phyloP scores from a whole-genome alignment of 2,329 filamentous ascomycete species.

The Colletotrichum cordylinicola region DNA sequence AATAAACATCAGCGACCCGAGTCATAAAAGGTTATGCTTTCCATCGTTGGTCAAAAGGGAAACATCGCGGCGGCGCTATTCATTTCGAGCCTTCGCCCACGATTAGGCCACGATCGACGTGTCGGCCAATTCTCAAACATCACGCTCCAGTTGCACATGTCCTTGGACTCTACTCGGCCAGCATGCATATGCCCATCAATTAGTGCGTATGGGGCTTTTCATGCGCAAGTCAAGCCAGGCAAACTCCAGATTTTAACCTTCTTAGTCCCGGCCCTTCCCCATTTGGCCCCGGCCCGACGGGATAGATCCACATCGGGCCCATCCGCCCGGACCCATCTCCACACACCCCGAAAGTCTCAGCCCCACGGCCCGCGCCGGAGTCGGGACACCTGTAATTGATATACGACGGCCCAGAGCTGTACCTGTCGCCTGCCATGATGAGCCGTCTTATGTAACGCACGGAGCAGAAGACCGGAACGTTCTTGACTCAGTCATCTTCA shows the following conservation, averaged over 20 bases:
- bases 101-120: accelerated
- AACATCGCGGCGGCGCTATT: neutral
- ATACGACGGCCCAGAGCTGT: neutral
- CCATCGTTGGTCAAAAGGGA: neutral
- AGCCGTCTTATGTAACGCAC: neutral
- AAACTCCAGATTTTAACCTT: neutral
- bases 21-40: neutral
- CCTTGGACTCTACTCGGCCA: accelerated
- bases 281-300: neutral
- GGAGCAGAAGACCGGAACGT: neutral
- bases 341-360: neutral
- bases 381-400: neutral
- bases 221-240: neutral
- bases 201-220: neutral
- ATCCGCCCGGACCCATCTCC: neutral
- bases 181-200: accelerated
- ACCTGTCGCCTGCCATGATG: accelerated
- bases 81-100: neutral
- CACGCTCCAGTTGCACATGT: neutral
- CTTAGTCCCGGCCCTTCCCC: neutral
- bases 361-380: neutral
- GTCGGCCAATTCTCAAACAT: too few species aligned
- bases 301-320: neutral
- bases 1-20: accelerated
- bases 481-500: neutral